phyloP scores from a whole-genome alignment of 345 rosid genomes.

The Barbarea vulgaris region DNA sequence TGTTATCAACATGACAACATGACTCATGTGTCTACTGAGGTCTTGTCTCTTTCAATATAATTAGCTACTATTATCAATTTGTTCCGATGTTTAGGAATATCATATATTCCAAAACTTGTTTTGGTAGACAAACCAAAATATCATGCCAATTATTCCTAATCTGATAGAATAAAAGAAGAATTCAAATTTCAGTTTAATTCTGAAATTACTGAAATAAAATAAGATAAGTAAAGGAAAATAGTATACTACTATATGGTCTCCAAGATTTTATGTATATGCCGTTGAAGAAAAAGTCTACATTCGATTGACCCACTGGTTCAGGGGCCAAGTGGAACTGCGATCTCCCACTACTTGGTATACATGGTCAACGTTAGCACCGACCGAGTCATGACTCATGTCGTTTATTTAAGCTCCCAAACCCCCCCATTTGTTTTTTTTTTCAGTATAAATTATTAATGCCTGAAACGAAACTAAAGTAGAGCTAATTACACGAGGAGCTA shows the following conservation, averaged over 20 bases:
- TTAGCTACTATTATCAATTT: neutral
- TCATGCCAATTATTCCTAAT: slow-evolving; percentile 8
- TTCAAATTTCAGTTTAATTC: neutral
- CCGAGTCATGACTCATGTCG: neutral
- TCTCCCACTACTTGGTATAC: slow-evolving; percentile 26
- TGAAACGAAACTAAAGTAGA: neutral
- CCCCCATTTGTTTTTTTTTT: neutral
- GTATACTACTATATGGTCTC: neutral
- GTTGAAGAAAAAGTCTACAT: neutral
- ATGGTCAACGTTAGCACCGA: slow-evolving; percentile 8
- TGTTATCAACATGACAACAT: slow-evolving; percentile 8
- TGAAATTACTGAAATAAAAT: neutral
- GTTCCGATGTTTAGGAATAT: neutral
- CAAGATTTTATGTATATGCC: neutral
- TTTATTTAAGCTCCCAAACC: slow-evolving; percentile 8
- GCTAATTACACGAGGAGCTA: neutral
- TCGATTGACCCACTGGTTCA: slow-evolving; percentile 7
- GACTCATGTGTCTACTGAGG: slow-evolving; percentile 16
- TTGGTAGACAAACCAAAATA: slow-evolving; percentile 13
- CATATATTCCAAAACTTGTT: slow-evolving; percentile 26
- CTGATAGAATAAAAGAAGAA: neutral
- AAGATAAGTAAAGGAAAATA: neutral
- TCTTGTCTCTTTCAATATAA: slow-evolving; percentile 28
- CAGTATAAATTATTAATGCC: neutral
- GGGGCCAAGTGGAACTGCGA: slow-evolving; percentile 15